Evolutionary conservation across 2,329 filamentous ascomycete species (phyloP).

Genomic region (Nannizziopsis barbatae): DNA sequence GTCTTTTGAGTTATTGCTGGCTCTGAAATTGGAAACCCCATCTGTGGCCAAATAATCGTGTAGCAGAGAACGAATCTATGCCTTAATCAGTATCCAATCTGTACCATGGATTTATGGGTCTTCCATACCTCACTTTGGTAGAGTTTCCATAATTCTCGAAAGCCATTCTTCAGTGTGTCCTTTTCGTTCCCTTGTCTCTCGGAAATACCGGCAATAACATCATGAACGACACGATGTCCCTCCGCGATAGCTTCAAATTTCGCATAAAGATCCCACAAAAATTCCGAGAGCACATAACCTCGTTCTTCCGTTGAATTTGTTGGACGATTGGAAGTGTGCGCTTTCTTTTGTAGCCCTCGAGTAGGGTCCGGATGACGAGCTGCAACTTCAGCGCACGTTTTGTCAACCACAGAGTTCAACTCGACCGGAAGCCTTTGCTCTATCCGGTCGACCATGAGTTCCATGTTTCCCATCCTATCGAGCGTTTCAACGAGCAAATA

Average conservation of each 20-base stretch:
- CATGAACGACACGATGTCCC: conserved; percentile 85
- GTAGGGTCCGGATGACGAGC: conserved; percentile 80
- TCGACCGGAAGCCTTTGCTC: conserved; percentile 91
- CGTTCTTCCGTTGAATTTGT: conserved; percentile 63
- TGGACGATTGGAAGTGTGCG: conserved; percentile 46
- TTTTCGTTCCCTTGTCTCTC: conserved; percentile 60
- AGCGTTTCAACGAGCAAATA: conserved; percentile 76
- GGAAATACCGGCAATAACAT: conserved; percentile 77
- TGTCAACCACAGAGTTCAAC: conserved; percentile 84
- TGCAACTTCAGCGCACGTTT: conserved; percentile 88
- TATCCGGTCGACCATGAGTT: conserved; percentile 76
- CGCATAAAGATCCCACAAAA: conserved; percentile 83
- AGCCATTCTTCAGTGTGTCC: conserved; percentile 66
- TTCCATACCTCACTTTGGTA: conserved; percentile 69
- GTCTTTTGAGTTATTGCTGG: conserved; percentile 38
- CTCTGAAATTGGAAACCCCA: conserved; percentile 56
- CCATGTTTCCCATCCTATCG: conserved; percentile 77
- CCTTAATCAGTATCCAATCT: not conserved
- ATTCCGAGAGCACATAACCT: conserved; percentile 76
- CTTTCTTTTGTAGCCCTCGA: conserved; percentile 37
- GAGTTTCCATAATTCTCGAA: conserved; percentile 94
- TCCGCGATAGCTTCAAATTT: conserved; percentile 97
- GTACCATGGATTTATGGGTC: not conserved
- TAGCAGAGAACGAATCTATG: conserved; percentile 67
- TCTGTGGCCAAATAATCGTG: conserved; percentile 95